Percentiles rank a stretch among this genome's conserved stretches.
Conservation (phyloP, 2,329 filamentous ascomycete species). For the Penicillium nordicum region DNA sequence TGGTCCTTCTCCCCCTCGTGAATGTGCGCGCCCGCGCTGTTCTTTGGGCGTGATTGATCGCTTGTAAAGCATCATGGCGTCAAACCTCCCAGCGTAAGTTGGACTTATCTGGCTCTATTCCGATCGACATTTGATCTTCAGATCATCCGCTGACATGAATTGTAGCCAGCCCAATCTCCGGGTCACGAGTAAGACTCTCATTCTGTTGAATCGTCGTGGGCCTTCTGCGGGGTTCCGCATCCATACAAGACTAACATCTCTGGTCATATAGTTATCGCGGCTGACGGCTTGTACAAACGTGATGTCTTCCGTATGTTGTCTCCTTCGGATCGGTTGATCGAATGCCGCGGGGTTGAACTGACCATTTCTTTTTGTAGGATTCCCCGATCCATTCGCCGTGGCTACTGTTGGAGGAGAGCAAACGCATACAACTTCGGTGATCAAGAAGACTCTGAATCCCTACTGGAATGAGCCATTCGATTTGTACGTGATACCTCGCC, state of each 20-base stretch:
- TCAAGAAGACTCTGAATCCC: conserved; percentile 96
- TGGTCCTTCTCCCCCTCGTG: conserved; percentile 20
- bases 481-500: conserved; percentile 61
- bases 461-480: conserved; percentile 99
- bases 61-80: conserved; percentile 49
- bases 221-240: conserved; percentile 21
- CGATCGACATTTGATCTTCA: not conserved
- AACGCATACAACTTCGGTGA: conserved; percentile 95
- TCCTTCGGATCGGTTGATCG: conserved; percentile 8
- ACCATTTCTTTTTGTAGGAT: conserved; percentile 57
- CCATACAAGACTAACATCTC: conserved; percentile 21
- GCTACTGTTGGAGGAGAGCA: conserved; percentile 97
- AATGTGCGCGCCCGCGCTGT: conserved; percentile 36
- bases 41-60: conserved; percentile 37
- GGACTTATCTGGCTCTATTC: conserved; percentile 9
- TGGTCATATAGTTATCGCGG: conserved; percentile 78
- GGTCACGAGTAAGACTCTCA: conserved; percentile 70
- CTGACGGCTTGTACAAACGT: conserved; percentile 96
- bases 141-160: conserved; percentile 12
- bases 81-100: conserved; percentile 62
- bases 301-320: conserved; percentile 91
- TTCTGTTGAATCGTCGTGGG: conserved; percentile 12
- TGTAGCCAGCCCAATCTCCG: conserved; percentile 78
- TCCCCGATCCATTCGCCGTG: conserved; percentile 96
- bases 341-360: conserved; percentile 14